Evolutionary conservation across 1,284 basidiomycete species (phyloP).

Genomic region (Phellinidium pouzarii): DNA sequence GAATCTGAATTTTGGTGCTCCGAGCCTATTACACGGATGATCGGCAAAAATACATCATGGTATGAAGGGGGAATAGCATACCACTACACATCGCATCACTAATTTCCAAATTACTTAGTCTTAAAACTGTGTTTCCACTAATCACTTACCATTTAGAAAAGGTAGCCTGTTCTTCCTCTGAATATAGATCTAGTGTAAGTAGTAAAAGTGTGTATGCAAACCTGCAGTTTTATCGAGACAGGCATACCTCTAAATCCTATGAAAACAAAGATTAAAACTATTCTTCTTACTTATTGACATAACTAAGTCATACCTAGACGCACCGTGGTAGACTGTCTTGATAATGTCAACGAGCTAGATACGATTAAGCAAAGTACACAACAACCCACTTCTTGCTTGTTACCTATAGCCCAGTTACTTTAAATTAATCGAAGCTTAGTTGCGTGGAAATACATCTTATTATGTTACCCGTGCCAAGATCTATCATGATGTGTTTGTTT

Average conservation of each 20-base stretch:
- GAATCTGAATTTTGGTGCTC: slow-evolving; percentile 40
- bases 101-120: neutral
- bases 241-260: slow-evolving; percentile 29
- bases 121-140: neutral
- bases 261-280: neutral
- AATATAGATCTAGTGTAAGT: slow-evolving; percentile 46
- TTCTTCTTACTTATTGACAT: slow-evolving; percentile 47
- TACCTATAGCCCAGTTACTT: slow-evolving; percentile 96
- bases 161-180: slow-evolving; percentile 43
- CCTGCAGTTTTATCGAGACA: neutral
- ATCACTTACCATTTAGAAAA: slow-evolving; percentile 40
- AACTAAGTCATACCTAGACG: slow-evolving; percentile 96
- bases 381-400: slow-evolving; percentile 81
- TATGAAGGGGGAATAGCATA: slow-evolving; percentile 20
- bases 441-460: slow-evolving; percentile 79
- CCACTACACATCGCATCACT: slow-evolving; percentile 53
- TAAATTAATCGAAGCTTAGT: slow-evolving; percentile 3
- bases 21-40: slow-evolving; percentile 30
- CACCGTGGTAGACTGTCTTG: slow-evolving; percentile 96
- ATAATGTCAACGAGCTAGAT: slow-evolving; percentile 91
- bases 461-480: slow-evolving; percentile 98
- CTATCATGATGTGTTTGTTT: slow-evolving; percentile 99
- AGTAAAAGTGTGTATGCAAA: too few relatives aligned
- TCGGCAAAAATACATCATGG: neutral
- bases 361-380: neutral